Percentiles rank a stretch among this genome's conserved stretches.
Conservation (phyloP, 176 grass and related monocot species). For the Triticum monococcum region DNA sequence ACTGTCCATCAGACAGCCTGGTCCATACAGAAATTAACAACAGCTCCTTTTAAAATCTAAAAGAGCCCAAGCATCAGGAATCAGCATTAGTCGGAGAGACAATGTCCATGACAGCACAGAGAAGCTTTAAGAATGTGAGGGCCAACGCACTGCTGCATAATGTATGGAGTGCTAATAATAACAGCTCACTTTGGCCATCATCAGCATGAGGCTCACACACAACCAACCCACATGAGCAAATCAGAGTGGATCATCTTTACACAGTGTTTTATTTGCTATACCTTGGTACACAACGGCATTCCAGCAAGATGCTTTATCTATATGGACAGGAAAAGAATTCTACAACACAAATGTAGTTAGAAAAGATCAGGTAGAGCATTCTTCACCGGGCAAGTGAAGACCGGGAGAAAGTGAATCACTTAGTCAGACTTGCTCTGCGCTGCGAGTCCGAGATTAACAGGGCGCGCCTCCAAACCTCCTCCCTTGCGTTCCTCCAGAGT, state of each 20-base stretch:
- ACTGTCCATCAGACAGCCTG: constrained; percentile 30
- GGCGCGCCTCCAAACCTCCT: constrained; percentile 58
- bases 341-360: constrained; percentile 40
- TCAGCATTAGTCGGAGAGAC: constrained; percentile 16
- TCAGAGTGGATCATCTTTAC: constrained; percentile 20
- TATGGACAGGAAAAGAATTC: constrained; percentile 44
- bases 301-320: constrained; percentile 28
- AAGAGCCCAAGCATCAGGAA: constrained; percentile 8
- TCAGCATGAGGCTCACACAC: neutral
- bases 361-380: constrained; percentile 29
- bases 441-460: constrained; percentile 37
- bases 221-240: neutral
- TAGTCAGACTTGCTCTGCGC: constrained; percentile 40
- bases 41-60: neutral
- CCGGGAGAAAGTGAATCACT: neutral
- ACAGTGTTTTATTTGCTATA: constrained; percentile 49
- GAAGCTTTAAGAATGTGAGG: neutral
- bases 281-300: constrained; percentile 46
- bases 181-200: constrained; percentile 18
- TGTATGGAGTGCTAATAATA: neutral
- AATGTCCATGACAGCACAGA: constrained; percentile 1
- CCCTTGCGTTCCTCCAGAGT: constrained; percentile 59
- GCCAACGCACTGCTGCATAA: constrained; percentile 31
- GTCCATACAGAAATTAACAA: constrained; percentile 8
- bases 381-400: neutral